Conservation (phyloP, 768 basidiomycete genomes). For the Pleurotus eryngii region DNA sequence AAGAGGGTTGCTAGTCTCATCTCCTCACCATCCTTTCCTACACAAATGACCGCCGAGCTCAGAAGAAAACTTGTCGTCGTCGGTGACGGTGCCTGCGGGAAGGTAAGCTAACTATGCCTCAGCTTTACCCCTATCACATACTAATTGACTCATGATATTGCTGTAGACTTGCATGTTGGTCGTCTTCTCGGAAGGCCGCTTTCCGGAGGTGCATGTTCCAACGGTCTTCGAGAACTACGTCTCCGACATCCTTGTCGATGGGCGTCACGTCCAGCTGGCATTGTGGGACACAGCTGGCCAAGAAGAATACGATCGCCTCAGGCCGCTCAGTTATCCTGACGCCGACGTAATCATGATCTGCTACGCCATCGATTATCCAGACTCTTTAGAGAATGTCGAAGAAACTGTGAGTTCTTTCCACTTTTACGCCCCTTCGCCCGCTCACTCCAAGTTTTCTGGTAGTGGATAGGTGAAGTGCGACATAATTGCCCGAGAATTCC, state of each 20-base stretch:
- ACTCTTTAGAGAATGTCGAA: constrained; percentile 75
- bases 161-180: constrained; percentile 2
- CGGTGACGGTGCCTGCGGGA: constrained; percentile 18
- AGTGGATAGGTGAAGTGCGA: constrained; percentile 73
- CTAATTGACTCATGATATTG: not conserved
- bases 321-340: constrained; percentile 81
- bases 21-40: not conserved
- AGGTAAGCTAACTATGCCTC: constrained; percentile 7
- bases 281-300: constrained; percentile 67
- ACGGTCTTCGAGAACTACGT: constrained; percentile 13
- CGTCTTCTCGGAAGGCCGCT: constrained; percentile 9
- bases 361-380: constrained; percentile 75
- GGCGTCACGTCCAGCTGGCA: constrained; percentile 8
- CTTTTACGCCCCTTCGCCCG: not conserved
- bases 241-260: constrained; percentile 13
- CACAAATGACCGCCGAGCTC: not conserved
- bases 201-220: constrained; percentile 8
- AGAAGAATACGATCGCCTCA: constrained; percentile 78
- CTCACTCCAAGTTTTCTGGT: constrained; percentile 23
- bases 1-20: not conserved
- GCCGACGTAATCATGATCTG: constrained; percentile 83
- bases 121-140: not conserved
- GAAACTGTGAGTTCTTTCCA: constrained; percentile 46
- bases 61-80: constrained; percentile 14
- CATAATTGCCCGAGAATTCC: constrained; percentile 74